Conservation (phyloP, 2,329 filamentous ascomycete genomes). For the Colletotrichum sp. region DNA sequence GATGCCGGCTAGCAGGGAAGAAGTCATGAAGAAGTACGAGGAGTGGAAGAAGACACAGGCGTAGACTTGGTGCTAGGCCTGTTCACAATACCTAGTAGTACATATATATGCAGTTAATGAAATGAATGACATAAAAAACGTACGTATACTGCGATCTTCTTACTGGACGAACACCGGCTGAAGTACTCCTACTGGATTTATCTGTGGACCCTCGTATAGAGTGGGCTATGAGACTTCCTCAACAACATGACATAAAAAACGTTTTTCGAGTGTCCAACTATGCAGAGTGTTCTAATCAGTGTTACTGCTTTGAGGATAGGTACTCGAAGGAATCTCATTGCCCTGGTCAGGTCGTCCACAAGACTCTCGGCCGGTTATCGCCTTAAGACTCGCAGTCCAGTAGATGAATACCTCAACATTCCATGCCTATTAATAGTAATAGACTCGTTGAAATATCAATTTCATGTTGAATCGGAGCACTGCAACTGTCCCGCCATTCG, state of each 20-base stretch:
- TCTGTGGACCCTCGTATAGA: too few species aligned
- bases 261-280: fast-evolving
- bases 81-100: not conserved
- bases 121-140: not conserved
- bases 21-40: constrained; percentile 14
- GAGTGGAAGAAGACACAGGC: constrained; percentile 16
- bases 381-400: fast-evolving
- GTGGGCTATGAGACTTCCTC: too few species aligned
- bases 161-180: too few species aligned
- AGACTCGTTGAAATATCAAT: too few species aligned
- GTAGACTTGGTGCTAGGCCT: not conserved
- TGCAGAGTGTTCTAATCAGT: fast-evolving
- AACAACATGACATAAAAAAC: too few species aligned
- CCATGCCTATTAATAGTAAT: not conserved
- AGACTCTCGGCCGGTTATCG: not conserved
- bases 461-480: too few species aligned
- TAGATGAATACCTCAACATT: not conserved
- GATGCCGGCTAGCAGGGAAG: constrained; percentile 53
- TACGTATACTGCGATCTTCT: too few species aligned
- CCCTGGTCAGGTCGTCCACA: fast-evolving
- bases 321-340: not conserved
- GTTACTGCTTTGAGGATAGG: not conserved
- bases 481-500: too few species aligned
- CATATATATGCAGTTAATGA: not conserved
- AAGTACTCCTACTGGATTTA: too few species aligned